A percentile compares a stretch with the other conserved stretches of the same genome.
These are phyloP conservation scores for Lactifluus subvellereus DNA, from an alignment of 768 basidiomycete species.

Conservation along the genomic window DNA sequence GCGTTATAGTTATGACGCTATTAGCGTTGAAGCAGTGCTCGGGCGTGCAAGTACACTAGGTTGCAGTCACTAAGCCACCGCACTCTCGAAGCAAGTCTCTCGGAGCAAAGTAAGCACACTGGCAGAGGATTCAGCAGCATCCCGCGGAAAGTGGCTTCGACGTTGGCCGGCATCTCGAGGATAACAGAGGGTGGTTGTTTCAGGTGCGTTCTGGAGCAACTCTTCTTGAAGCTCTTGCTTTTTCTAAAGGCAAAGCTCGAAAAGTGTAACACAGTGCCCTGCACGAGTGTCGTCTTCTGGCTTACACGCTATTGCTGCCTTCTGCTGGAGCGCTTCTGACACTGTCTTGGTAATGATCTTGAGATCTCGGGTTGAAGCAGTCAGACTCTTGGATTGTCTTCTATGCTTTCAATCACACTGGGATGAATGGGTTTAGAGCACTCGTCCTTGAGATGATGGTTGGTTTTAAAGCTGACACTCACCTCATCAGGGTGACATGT, in stretches of 20 bases:
- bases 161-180: background rate
- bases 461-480: background rate
- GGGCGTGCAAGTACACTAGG: background rate
- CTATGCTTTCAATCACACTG: constrained; percentile 6
- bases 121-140: background rate
- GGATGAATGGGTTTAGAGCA: constrained; percentile 5
- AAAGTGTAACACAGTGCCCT: background rate
- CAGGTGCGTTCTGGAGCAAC: background rate
- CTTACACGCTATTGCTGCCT: background rate
- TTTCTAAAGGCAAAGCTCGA: background rate
- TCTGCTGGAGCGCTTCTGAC: background rate
- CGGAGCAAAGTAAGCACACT: background rate
- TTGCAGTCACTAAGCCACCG: background rate
- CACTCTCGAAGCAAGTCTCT: background rate
- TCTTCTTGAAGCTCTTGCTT: background rate
- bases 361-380: background rate
- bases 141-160: background rate
- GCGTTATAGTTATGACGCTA: background rate
- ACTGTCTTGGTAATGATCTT: background rate
- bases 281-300: background rate
- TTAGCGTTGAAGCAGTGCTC: background rate
- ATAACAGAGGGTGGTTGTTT: background rate
- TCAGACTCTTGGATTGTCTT: constrained; percentile 14
- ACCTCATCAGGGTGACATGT: background rate
- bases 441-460: constrained; percentile 5